Conservation (phyloP, 805 yeast species). For the Allodekkera sacchari region DNA sequence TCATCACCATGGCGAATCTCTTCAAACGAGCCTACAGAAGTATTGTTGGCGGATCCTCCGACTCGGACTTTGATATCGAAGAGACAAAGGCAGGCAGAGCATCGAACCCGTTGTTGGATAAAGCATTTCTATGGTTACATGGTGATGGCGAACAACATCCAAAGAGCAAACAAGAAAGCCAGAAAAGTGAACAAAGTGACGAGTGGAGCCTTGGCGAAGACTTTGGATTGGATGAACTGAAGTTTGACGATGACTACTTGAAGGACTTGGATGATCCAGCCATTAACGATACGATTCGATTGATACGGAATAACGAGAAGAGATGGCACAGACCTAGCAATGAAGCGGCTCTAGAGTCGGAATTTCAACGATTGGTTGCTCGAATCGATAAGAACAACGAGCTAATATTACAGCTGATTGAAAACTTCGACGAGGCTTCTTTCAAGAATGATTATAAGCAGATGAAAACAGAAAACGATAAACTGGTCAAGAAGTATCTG, state of each 20-base stretch:
- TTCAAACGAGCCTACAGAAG: no score
- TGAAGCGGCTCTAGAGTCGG: background rate
- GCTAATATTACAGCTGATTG: constrained; percentile 2
- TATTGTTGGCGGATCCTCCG: no score
- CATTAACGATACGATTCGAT: constrained; percentile 2
- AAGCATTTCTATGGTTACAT: no score
- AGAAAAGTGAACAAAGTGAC: no score
- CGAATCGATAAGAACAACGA: constrained; percentile 4
- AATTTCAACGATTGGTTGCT: constrained; percentile 1
- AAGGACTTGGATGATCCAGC: background rate
- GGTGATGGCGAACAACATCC: no score
- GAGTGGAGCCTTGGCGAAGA: no score
- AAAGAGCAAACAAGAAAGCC: no score
- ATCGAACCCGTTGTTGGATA: no score
- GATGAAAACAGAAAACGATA: constrained; percentile 9
- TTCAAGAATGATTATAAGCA: constrained; percentile 6
- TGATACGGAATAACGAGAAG: constrained; percentile 1
- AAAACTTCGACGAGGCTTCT: constrained; percentile 3
- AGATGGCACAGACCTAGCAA: constrained; percentile 1
- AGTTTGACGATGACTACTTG: background rate
- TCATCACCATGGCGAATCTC: no score
- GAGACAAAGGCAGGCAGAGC: no score
- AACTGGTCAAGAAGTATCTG: constrained; percentile 7
- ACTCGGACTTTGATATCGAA: no score
- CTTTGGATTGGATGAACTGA: background rate